Conservation (phyloP, 495 filamentous ascomycete genomes). For the Rusavskia elegans region DNA sequence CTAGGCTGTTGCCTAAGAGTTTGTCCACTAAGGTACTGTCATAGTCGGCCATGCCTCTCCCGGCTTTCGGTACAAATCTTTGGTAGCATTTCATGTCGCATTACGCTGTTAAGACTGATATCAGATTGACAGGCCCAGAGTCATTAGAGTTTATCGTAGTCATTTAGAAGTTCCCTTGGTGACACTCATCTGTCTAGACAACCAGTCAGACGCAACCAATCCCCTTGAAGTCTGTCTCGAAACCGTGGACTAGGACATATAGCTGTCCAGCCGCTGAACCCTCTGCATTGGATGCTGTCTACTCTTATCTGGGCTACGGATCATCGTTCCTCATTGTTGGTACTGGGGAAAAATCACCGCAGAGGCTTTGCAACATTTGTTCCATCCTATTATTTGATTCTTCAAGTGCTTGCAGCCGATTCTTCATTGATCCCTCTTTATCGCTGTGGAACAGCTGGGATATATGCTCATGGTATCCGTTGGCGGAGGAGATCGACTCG, state of each 20-base stretch:
- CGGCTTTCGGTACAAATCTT: not conserved
- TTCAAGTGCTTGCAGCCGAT: constrained; percentile 18
- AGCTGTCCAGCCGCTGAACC: too few species aligned
- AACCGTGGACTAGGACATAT: too few species aligned
- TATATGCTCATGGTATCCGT: constrained; percentile 12
- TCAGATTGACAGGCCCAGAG: too few species aligned
- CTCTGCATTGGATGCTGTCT: too few species aligned
- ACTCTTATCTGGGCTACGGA: too few species aligned
- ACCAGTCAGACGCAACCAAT: too few species aligned
- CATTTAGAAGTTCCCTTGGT: too few species aligned
- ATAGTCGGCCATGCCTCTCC: not conserved
- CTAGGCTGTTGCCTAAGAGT: too few species aligned
- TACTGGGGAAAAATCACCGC: not conserved
- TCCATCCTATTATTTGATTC: constrained; percentile 17
- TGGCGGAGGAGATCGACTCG: constrained; percentile 18
- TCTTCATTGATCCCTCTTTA: constrained; percentile 9
- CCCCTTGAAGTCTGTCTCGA: too few species aligned
- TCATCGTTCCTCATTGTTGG: not conserved
- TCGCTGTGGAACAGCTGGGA: constrained; percentile 13
- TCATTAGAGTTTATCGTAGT: too few species aligned
- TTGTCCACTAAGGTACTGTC: not conserved
- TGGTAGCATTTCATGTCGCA: not conserved
- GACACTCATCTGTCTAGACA: too few species aligned
- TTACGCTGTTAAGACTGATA: too few species aligned
- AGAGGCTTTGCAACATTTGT: constrained; percentile 9